Conservation (phyloP, 192 early-diverging fungal species). For the Cetraspora pellucida region DNA sequence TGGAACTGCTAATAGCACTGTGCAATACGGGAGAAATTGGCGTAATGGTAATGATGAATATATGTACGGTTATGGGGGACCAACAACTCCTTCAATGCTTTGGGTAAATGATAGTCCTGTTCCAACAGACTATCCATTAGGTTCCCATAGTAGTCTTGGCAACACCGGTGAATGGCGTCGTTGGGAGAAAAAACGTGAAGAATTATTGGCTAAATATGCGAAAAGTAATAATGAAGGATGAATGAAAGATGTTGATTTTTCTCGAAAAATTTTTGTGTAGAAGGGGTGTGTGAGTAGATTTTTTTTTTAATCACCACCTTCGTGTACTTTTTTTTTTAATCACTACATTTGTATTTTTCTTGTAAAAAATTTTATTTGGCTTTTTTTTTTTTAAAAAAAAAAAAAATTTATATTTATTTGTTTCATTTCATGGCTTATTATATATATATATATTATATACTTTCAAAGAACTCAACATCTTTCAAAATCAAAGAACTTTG, state of each 20-base stretch:
- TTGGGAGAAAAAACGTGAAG: slow-evolving; percentile 36
- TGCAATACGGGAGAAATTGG: slow-evolving; percentile 30
- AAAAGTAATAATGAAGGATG: slow-evolving; percentile 18
- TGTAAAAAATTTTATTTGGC: too few relatives aligned
- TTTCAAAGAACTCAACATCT: too few relatives aligned
- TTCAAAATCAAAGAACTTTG: too few relatives aligned
- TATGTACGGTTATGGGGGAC: slow-evolving; percentile 32
- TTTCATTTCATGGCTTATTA: too few relatives aligned
- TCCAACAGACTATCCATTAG: slow-evolving; percentile 10
- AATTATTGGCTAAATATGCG: slow-evolving; percentile 35
- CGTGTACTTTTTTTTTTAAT: too few relatives aligned
- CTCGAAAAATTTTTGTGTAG: background rate
- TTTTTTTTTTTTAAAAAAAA: too few relatives aligned
- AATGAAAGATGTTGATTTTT: background rate
- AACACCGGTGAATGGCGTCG: slow-evolving; percentile 26
- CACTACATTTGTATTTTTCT: too few relatives aligned
- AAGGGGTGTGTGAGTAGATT: too few relatives aligned
- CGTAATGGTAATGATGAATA: slow-evolving; percentile 28
- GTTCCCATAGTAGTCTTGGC: slow-evolving; percentile 16
- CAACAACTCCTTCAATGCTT: background rate
- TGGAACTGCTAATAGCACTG: slow-evolving; percentile 10
- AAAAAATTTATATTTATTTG: too few relatives aligned
- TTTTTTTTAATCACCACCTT: too few relatives aligned
- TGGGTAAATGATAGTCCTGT: slow-evolving; percentile 27
- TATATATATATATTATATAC: too few relatives aligned